Evolutionary conservation across 192 early-diverging fungal species (phyloP).

Genomic region (Podila clonocystis): DNA sequence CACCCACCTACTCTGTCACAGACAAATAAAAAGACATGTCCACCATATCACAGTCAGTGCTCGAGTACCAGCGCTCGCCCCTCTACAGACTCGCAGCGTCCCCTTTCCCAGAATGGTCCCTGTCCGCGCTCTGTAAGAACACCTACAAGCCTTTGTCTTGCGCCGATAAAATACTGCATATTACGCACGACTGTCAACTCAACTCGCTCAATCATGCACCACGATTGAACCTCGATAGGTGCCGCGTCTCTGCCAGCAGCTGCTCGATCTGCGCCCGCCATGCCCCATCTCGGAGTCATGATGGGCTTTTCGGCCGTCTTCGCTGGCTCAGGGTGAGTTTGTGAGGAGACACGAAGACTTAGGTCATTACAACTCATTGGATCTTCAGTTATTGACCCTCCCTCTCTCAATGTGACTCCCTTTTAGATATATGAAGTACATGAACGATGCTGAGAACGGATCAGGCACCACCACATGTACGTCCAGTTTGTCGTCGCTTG

Average conservation of each 20-base stretch:
- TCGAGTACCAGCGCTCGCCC: conserved; percentile 28
- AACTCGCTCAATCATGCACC: no score
- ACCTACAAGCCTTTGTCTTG: not conserved
- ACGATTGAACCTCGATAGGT: conserved; percentile 1
- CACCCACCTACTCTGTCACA: not conserved
- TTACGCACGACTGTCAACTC: no score
- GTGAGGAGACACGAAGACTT: not conserved
- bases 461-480: conserved; percentile 50
- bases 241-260: conserved; percentile 19
- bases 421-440: conserved; percentile 42
- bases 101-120: conserved; percentile 43
- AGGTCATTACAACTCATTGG: no score
- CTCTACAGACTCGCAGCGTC: conserved; percentile 28
- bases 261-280: conserved; percentile 13
- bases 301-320: conserved; percentile 40
- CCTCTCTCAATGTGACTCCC: not conserved
- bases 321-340: conserved; percentile 31
- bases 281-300: conserved; percentile 40
- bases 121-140: conserved; percentile 33
- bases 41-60: conserved; percentile 6
- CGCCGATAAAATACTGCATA: not conserved
- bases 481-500: not conserved
- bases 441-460: conserved; percentile 39
- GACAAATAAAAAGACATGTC: conserved; percentile 1
- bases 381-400: no score